Conservation (phyloP, 1,139 yeast genomes). For the Yamadazyma sp. region DNA sequence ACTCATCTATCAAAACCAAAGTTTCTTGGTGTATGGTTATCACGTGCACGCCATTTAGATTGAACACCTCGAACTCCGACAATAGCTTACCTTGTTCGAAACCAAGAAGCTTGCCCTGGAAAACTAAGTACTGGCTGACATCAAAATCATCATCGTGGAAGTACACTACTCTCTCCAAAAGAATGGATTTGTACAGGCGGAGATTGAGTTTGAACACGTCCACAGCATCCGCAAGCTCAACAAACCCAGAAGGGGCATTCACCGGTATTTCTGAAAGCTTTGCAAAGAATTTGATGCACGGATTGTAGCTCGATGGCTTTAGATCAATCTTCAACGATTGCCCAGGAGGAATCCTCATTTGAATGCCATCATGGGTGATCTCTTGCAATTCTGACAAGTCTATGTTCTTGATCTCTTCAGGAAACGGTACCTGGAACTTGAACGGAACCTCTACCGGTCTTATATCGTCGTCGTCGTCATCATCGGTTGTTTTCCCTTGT, state of each 20-base stretch:
- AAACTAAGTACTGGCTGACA: slow-evolving; percentile 54
- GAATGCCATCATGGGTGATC: slow-evolving; percentile 25
- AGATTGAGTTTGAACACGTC: slow-evolving; percentile 16
- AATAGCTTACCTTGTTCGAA: slow-evolving; percentile 56
- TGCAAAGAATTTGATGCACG: slow-evolving; percentile 9
- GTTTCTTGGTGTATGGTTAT: slow-evolving; percentile 57
- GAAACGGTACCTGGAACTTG: slow-evolving; percentile 39
- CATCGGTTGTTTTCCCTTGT: slow-evolving; percentile 18
- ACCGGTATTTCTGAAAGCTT: slow-evolving; percentile 3
- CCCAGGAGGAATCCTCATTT: slow-evolving; percentile 6
- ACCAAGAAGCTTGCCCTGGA: slow-evolving; percentile 51
- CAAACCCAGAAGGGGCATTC: slow-evolving; percentile 60
- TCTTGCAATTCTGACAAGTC: background rate
- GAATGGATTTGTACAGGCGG: background rate
- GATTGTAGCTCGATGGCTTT: slow-evolving; percentile 6
- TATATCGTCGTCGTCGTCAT: slow-evolving; percentile 25
- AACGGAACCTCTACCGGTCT: slow-evolving; percentile 23
- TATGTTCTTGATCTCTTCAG: slow-evolving; percentile 25
- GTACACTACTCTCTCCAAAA: slow-evolving; percentile 59
- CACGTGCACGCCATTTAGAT: slow-evolving; percentile 50
- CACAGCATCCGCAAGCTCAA: slow-evolving; percentile 54
- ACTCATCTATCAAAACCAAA: background rate
- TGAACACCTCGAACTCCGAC: slow-evolving; percentile 59
- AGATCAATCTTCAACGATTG: slow-evolving; percentile 4
- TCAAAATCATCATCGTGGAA: slow-evolving; percentile 60